phyloP scores from a whole-genome alignment of 441 rosid genomes.

The Eutrema salsugineum region DNA sequence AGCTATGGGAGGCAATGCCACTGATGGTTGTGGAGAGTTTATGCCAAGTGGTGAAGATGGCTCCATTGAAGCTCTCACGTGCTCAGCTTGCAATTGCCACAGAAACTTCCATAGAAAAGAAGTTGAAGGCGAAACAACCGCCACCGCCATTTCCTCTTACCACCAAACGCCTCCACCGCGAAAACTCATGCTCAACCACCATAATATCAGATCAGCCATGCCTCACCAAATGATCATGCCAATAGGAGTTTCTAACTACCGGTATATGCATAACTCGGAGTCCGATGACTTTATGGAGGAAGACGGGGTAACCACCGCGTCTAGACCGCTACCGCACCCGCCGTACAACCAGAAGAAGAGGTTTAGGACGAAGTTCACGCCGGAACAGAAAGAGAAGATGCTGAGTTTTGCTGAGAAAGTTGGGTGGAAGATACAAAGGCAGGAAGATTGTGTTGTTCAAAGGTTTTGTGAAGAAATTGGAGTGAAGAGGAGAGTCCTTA shows the following conservation, averaged over 20 bases:
- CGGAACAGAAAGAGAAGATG: constrained; percentile 81
- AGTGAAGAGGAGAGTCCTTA: constrained; percentile 71
- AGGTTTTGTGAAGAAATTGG: constrained; percentile 73
- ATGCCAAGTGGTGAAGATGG: constrained; percentile 67
- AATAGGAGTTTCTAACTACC: constrained; percentile 32
- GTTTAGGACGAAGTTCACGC: constrained; percentile 75
- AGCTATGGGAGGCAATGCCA: constrained; percentile 58
- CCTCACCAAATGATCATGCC: constrained; percentile 48
- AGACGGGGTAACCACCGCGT: constrained; percentile 28
- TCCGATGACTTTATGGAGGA: constrained; percentile 32
- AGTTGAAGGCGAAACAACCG: constrained; percentile 30
- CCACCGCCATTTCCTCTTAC: constrained; percentile 31
- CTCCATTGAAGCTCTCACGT: constrained; percentile 54
- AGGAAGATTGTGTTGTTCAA: constrained; percentile 64
- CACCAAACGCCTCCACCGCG: constrained; percentile 21
- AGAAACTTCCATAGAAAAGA: constrained; percentile 68
- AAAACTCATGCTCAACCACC: constrained; percentile 26
- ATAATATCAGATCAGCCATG: constrained; percentile 33
- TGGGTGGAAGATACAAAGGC: constrained; percentile 73
- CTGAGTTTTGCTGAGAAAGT: constrained; percentile 62
- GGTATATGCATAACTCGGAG: constrained; percentile 49
- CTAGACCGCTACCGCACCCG: constrained; percentile 13
- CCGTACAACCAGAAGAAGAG: constrained; percentile 49
- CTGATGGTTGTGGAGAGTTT: constrained; percentile 79
- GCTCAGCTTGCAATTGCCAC: constrained; percentile 72